Base-by-base conservation (phyloP, 2,329 filamentous ascomycete genomes). In the Emmonsia crescens region DNA sequence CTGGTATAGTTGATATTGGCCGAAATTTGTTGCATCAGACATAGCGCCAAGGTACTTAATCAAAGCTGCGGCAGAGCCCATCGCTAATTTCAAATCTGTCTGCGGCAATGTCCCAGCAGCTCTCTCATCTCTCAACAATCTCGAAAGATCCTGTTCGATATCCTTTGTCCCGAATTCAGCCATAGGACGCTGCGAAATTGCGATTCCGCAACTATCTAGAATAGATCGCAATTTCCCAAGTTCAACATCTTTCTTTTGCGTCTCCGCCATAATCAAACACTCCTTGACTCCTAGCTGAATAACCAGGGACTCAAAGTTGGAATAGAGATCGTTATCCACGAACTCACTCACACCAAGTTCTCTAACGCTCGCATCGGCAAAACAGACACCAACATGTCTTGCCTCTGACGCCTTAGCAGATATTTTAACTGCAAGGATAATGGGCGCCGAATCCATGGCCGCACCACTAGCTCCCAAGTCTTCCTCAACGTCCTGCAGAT, bases 301-400 rank as follows among this genome's bases (percentile, higher is more conserved):
- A 59, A 99, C 84, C 21, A 99, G 82, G 2, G 92, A 91, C 77
- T 99, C 94, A 67, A 99, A 95, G 74, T 99, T 99, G 59, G 93
- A 97, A 78, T 95, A 99, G 10, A 96, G 81, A 72, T 99, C 94
- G 71, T 97, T 99, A 80, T 99, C 94, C n/a, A 96, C 83, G 67
- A 99, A 99, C 72, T 99, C 95, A 79, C 90, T 96, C 60, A 99
- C 91, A 9, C 94, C 94, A 2, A 99, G 82, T 78, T 99, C 94
- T 59, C 94, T 84, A 31, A 97, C 93, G 67, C 91, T 96, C 0
- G 95, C 94, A 79, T 99, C 94, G 8, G 94, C 95, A 72, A 99
- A 99, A 76, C 94, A 97, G 5, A 99, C 93, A 9, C 94, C 94
- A 0, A 99, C 88, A 66, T 84, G 89, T 54, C 94, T 83, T 5